Evolutionary conservation across 2,329 filamentous ascomycete genomes (phyloP).

Genomic region (Juglanconis juglandina): DNA sequence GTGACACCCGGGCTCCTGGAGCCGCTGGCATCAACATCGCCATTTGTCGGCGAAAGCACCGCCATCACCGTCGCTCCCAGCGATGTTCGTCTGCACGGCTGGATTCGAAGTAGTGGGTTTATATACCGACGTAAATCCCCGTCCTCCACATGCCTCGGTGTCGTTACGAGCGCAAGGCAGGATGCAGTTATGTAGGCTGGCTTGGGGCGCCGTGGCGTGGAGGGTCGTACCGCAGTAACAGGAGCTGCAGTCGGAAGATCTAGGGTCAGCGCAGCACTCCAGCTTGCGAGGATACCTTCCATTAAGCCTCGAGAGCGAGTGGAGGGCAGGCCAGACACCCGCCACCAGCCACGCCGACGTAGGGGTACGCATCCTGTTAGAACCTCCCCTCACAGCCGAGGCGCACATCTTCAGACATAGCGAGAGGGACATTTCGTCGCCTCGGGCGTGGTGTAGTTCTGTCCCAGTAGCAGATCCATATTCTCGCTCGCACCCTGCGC

Average conservation of each 20-base stretch:
- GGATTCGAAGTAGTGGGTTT: background rate
- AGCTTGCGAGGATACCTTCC: background rate
- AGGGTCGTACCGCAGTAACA: conserved; percentile 14
- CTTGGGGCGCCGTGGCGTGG: background rate
- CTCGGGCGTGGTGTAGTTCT: background rate
- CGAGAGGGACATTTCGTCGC: conserved; percentile 1
- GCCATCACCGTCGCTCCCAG: background rate
- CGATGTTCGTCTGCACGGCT: background rate
- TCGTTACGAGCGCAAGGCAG: background rate
- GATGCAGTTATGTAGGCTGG: background rate
- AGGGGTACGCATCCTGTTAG: background rate
- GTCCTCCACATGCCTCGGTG: conserved; percentile 7
- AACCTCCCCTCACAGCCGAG: background rate
- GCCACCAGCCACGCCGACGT: conserved; percentile 8
- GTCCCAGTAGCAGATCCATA: background rate
- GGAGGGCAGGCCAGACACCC: background rate
- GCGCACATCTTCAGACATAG: conserved; percentile 4
- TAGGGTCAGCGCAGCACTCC: background rate
- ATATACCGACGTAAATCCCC: conserved; percentile 4
- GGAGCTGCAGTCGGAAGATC: background rate
- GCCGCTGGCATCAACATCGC: background rate
- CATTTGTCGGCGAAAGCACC: background rate
- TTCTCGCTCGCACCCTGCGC: background rate
- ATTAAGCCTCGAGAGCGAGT: background rate
- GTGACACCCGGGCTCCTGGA: background rate